phyloP scores from a whole-genome alignment of 805 yeast genomes.

The Jamesozyma gamospora region DNA sequence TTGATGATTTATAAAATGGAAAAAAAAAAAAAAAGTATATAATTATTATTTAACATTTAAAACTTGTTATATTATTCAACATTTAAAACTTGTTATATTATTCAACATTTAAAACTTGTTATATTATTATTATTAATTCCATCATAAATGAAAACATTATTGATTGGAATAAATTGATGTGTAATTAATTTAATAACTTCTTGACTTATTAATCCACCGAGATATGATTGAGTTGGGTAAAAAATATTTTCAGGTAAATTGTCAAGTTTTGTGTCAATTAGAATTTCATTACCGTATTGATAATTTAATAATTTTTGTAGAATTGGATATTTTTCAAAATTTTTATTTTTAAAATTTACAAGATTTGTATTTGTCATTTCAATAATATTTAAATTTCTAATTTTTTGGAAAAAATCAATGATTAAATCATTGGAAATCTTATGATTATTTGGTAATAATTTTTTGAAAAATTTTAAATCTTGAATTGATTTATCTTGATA shows the following conservation, averaged over 20 bases:
- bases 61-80: not conserved
- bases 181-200: slow-evolving; percentile 71
- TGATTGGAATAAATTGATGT: slow-evolving; percentile 70
- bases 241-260: too few relatives aligned
- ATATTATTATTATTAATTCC: slow-evolving; percentile 49
- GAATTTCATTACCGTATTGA: not conserved
- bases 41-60: not conserved
- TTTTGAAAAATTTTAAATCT: slow-evolving; percentile 39
- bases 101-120: slow-evolving; percentile 31
- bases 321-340: not conserved
- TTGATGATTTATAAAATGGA: slow-evolving; percentile 43
- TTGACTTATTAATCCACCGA: slow-evolving; percentile 83
- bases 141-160: slow-evolving; percentile 61
- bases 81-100: not conserved
- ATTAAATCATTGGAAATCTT: not conserved
- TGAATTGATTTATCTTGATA: slow-evolving; percentile 45
- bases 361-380: slow-evolving; percentile 22
- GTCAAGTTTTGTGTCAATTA: slow-evolving; percentile 20
- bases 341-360: not conserved
- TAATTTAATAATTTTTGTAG: not conserved
- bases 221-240: slow-evolving; percentile 33
- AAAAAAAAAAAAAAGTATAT: not conserved
- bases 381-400: slow-evolving; percentile 32
- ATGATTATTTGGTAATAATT: slow-evolving; percentile 6
- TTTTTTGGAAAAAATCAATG: slow-evolving; percentile 1